A percentile compares a stretch with the other conserved stretches of the same genome.
These are phyloP conservation scores for Rhynchospora tenuis DNA, from an alignment of 176 grass and related monocot species.

Conservation along the genomic window DNA sequence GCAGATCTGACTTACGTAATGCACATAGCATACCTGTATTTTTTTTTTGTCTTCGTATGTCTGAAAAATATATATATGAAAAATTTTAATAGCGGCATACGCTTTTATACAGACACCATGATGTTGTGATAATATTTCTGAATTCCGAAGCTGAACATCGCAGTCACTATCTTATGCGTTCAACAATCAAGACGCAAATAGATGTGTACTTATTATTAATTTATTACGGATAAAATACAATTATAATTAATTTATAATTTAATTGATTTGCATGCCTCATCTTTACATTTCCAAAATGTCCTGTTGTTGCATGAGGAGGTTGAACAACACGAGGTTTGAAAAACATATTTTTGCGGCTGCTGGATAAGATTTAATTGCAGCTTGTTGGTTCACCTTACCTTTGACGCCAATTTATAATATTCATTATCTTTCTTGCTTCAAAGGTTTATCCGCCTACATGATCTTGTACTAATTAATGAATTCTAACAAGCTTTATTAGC, in stretches of 20 bases:
- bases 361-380: background rate
- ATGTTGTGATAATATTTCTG: no score
- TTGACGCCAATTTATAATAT: background rate
- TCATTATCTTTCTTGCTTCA: background rate
- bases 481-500: background rate
- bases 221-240: no score
- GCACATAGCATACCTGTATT: no score
- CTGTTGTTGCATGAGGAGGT: background rate
- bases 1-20: no score
- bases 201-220: no score
- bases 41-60: no score
- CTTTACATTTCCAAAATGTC: background rate
- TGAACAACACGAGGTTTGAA: background rate
- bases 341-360: background rate
- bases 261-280: background rate
- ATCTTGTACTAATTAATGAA: background rate
- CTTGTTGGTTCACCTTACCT: slow-evolving; percentile 9
- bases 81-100: no score
- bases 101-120: no score
- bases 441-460: background rate
- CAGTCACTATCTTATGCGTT: no score
- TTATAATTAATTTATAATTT: background rate
- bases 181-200: no score
- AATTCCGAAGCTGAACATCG: no score
- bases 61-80: no score